Percentiles rank a stretch among this genome's conserved stretches.
phyloP scores from a whole-genome alignment of 768 basidiomycete genomes.

The Collybiopsis confluens region DNA sequence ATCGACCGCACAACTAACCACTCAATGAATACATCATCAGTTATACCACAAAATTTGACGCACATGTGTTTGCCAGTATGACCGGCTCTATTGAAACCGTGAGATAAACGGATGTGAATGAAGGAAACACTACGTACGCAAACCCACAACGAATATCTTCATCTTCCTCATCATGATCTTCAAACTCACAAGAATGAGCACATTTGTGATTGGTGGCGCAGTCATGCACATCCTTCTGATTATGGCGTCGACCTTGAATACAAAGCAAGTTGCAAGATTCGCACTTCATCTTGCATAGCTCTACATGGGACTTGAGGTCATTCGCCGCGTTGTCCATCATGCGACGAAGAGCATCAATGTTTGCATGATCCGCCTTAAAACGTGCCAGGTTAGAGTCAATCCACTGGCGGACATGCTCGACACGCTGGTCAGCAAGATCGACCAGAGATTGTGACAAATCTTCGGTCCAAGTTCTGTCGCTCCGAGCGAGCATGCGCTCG shows the following conservation, averaged over 20 bases:
- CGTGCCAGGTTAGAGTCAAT: constrained; percentile 42
- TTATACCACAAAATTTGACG: constrained; percentile 10
- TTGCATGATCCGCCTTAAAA: constrained; percentile 40
- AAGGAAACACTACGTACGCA: constrained; percentile 30
- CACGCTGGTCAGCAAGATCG: constrained; percentile 34
- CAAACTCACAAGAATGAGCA: constrained; percentile 37
- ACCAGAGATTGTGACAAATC: constrained; percentile 35
- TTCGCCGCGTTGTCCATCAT: constrained; percentile 37
- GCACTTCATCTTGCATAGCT: constrained; percentile 49
- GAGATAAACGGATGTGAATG: background rate
- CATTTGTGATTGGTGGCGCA: constrained; percentile 51
- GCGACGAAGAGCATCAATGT: constrained; percentile 41
- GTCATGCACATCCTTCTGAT: constrained; percentile 35
- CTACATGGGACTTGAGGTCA: constrained; percentile 40
- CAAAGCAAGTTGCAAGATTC: constrained; percentile 45
- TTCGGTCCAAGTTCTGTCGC: constrained; percentile 39
- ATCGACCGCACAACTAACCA: constrained; percentile 48
- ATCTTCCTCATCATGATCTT: constrained; percentile 23
- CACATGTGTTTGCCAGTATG: constrained; percentile 55
- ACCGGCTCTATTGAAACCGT: constrained; percentile 43
- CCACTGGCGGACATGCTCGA: constrained; percentile 49
- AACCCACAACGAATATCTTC: constrained; percentile 37
- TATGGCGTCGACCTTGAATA: constrained; percentile 40
- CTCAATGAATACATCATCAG: background rate
- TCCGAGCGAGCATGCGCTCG: constrained; percentile 24